Evolutionary conservation across 192 early-diverging fungal species (phyloP).

Genomic region (Coemansia sp.): DNA sequence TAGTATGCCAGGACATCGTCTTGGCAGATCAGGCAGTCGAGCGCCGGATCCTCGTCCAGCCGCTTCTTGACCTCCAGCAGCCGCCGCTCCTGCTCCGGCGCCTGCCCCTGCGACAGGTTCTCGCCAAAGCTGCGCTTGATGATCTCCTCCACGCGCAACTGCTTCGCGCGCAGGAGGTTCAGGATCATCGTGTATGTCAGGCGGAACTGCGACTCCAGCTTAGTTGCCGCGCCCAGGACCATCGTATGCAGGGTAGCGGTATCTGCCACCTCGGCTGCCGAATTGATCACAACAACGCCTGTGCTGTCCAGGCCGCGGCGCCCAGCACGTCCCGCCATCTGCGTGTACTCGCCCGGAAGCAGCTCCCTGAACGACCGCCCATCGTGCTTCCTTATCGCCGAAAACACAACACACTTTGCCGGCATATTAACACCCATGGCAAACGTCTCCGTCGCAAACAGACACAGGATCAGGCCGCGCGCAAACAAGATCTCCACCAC

Average conservation of each 20-base stretch:
- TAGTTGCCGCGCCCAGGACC: constrained; percentile 84
- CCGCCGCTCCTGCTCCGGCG: constrained; percentile 78
- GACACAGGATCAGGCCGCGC: constrained; percentile 80
- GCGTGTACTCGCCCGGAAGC: constrained; percentile 95
- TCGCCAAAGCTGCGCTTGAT: constrained; percentile 98
- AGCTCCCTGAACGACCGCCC: constrained; percentile 84
- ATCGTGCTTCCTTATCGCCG: constrained; percentile 89
- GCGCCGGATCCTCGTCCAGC: constrained; percentile 59
- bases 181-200: constrained; percentile 99
- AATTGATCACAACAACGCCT: constrained; percentile 85
- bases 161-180: constrained; percentile 91
- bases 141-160: constrained; percentile 96
- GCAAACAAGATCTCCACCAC: constrained; percentile 96
- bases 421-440: constrained; percentile 99
- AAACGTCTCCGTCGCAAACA: constrained; percentile 99
- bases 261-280: constrained; percentile 64
- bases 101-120: constrained; percentile 77
- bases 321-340: constrained; percentile 98
- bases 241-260: constrained; percentile 67
- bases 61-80: constrained; percentile 68
- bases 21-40: constrained; percentile 81
- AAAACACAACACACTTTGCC: constrained; percentile 91
- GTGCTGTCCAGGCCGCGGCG: constrained; percentile 90
- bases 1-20: constrained; percentile 75
- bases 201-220: constrained; percentile 92